Evolutionary conservation across 2,329 filamentous ascomycete species (phyloP), one percentile per base, ranked within the genome.

Genomic region (Phialocephala sp.): DNA sequence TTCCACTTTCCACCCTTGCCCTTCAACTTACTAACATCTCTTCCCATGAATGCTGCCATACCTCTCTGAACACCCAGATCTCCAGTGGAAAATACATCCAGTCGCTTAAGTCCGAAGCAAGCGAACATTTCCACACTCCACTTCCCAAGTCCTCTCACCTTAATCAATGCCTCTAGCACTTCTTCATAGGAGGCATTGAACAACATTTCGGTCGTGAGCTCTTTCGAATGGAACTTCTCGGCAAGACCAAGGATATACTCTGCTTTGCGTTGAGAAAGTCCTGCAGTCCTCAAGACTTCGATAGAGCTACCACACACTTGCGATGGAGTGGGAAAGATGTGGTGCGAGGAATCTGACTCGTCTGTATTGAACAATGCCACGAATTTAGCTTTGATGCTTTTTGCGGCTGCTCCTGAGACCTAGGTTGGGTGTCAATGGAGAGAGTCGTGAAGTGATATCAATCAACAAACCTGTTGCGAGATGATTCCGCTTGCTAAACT

Each of bases 91-190:
- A 98, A 97, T 24, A 99, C 92, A 79, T 99, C 94, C 84, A 93
- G 90, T 14, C 94, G 85, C 84, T 97, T 98, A 47, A 99, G 82
- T n/a, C 88, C 91, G 79, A 99, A 98, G 78, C 91, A 93, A 59
- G 94, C 92, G 82, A 99, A 99, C 95, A 99, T 98, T 82, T 97
- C 94, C 15, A 97, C 93, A 57, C 90, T 94, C 95, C 95, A 98
- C 62, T 84, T 85, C 0, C 95, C 95, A 59, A 98, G 80, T 0
- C 95, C 95, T 11, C 94, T 85, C 5, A 99, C 93, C 0, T 93
- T 91, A 57, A 91, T 92, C 57, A 99, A 83, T 76, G 86, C 90
- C 77, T 91, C 87, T 69, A 97, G 83, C 8, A 99, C 85, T 71
- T 97, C 91, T 59, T 97, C 94, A 76, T 99, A 95, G 5, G 88